Evolutionary conservation across 352 stramenopile genomes (phyloP), one percentile per base, ranked within the genome.

Genomic region (Phytophthora parvispora): DNA sequence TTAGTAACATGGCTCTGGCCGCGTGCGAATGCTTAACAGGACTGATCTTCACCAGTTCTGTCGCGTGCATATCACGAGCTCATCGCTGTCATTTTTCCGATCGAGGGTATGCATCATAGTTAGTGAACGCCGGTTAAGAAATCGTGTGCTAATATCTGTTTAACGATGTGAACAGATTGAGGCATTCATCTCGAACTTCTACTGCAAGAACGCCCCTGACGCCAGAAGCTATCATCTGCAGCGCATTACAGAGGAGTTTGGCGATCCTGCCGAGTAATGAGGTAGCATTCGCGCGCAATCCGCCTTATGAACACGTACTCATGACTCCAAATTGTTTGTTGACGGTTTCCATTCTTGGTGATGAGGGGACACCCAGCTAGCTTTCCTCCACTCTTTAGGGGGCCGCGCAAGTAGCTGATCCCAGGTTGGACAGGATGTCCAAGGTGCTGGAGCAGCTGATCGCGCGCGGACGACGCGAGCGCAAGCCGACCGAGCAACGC

Each of bases 371-470:
- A 62, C 60, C 24, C 45, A 47, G 40, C 20, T n/a, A 57, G 27
- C 38, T 31, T 71, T 36, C 32, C 12, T 55, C 31, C 29, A 63
- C 52, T 69, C 4, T 67, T 27, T 56, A 60, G 38, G 31, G 25
- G 49, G 25, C 40, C 27, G 34, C 15, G 13, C 13, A 60, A 57
- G 6, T 16, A 40, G 48, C 42, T 47, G 22, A 24, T 2, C 45
- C 4, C 16, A 64, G 28, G 34, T 25, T 22, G 29, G 34, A 1
- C 42, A 43, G 2, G 31, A 93, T 93, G 87, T 95, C 95, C 22
- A 99, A 99, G 80, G 94, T 99, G 29, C 80, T 99, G 6, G 97
- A 99, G 81, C 92, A 98, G 65, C 80, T 99, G 27, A 97, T 99
- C 55, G 97, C 97, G 22, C 91, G 97, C n/a, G 97, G 97, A 3